A percentile compares a stretch with the other conserved stretches of the same genome.
Evolutionary conservation across 805 yeast genomes (phyloP).

Genomic region (Kodamaea jinghongensis): DNA sequence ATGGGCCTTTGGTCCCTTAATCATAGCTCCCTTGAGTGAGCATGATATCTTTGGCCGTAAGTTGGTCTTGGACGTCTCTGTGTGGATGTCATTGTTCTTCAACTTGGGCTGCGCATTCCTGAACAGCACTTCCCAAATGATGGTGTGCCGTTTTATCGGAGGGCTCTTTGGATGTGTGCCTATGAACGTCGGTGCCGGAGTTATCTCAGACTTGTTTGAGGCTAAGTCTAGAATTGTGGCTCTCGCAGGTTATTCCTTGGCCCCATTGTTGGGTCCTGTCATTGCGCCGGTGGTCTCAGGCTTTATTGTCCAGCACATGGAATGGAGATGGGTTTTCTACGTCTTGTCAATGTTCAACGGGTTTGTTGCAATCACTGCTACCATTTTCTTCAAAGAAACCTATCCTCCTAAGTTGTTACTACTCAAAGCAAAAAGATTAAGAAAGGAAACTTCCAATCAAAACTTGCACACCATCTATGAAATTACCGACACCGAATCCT

Average conservation of each 20-base stretch:
- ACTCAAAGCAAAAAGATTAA: slow-evolving; percentile 44
- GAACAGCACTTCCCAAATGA: slow-evolving; percentile 54
- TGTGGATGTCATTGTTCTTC: slow-evolving; percentile 47
- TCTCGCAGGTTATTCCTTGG: slow-evolving; percentile 55
- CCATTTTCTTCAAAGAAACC: slow-evolving; percentile 56
- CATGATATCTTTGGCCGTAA: slow-evolving; percentile 55
- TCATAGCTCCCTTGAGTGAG: slow-evolving; percentile 68
- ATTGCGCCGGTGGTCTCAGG: slow-evolving; percentile 61
- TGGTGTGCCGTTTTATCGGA: slow-evolving; percentile 59
- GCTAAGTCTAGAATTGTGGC: slow-evolving; percentile 53
- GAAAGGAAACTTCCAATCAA: slow-evolving; percentile 53
- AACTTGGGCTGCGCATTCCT: slow-evolving; percentile 64
- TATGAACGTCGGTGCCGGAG: slow-evolving; percentile 67
- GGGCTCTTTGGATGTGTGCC: slow-evolving; percentile 71
- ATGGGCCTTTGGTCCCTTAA: slow-evolving; percentile 63
- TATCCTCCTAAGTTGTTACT: slow-evolving; percentile 54
- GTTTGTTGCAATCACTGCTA: slow-evolving; percentile 37
- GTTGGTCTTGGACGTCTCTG: slow-evolving; percentile 50
- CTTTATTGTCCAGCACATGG: slow-evolving; percentile 46
- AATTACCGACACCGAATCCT: slow-evolving; percentile 48
- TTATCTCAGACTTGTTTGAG: slow-evolving; percentile 58
- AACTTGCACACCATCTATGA: slow-evolving; percentile 61
- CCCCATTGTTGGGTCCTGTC: slow-evolving; percentile 70
- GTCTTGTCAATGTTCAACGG: slow-evolving; percentile 59
- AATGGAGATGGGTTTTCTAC: slow-evolving; percentile 72